Evolutionary conservation across 805 yeast genomes (phyloP).

Genomic region (Tetrapisispora fleetii): DNA sequence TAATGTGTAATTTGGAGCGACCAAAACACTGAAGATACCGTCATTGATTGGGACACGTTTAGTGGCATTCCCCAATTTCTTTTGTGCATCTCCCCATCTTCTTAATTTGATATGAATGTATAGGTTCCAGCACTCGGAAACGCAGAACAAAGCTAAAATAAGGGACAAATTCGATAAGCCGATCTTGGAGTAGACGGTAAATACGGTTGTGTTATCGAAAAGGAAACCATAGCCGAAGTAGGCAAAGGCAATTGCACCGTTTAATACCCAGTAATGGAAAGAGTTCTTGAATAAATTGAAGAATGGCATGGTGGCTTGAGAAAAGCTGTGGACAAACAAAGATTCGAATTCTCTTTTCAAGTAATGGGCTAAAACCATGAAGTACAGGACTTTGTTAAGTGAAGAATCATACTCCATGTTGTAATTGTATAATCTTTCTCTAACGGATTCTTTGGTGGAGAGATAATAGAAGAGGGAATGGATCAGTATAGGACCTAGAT

Average conservation of each 20-base stretch:
- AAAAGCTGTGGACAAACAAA: conserved; percentile 71
- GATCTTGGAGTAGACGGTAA: conserved; percentile 9
- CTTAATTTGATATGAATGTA: conserved; percentile 61
- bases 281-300: conserved; percentile 82
- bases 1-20: conserved; percentile 93
- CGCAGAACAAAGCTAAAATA: conserved; percentile 38
- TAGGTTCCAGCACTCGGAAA: conserved; percentile 65
- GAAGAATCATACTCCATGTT: conserved; percentile 12
- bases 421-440: conserved; percentile 8
- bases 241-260: conserved; percentile 49
- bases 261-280: conserved; percentile 85
- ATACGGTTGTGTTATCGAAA: conserved; percentile 11
- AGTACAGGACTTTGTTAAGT: conserved; percentile 27
- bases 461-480: conserved; percentile 58
- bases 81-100: conserved; percentile 33
- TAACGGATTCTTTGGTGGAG: conserved; percentile 11
- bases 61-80: conserved; percentile 27
- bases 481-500: conserved; percentile 77
- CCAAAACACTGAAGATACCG: conserved; percentile 68
- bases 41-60: conserved; percentile 48
- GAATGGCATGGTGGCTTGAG: conserved; percentile 87
- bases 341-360: conserved; percentile 86
- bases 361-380: conserved; percentile 62
- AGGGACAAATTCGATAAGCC: conserved; percentile 14
- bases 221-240: conserved; percentile 43